These are phyloP conservation scores for Leccinum olivaceoglutinosum DNA, from an alignment of 1,284 basidiomycete genomes.

Conservation along the genomic window DNA sequence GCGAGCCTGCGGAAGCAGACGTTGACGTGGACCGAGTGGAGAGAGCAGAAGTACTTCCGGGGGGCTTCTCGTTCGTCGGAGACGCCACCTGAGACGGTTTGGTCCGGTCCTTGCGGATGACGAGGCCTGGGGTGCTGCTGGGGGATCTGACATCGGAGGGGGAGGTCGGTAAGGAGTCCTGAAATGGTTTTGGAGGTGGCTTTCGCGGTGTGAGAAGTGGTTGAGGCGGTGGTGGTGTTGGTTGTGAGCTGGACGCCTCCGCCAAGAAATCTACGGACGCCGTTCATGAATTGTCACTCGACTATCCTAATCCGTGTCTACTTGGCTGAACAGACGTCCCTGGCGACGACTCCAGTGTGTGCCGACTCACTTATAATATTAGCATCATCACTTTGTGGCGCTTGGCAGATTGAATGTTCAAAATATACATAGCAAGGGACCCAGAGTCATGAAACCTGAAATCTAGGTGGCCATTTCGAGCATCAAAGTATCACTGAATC, in stretches of 20 bases:
- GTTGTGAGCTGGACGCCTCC: slow-evolving; percentile 28
- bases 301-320: not conserved
- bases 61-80: slow-evolving; percentile 19
- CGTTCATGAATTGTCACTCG: slow-evolving; percentile 49
- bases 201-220: slow-evolving; percentile 16
- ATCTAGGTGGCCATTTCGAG: no score
- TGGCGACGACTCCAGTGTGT: no score
- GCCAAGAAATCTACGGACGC: slow-evolving; percentile 61
- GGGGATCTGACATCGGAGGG: slow-evolving; percentile 28
- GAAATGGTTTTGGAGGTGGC: slow-evolving; percentile 32
- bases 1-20: slow-evolving; percentile 18
- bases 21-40: slow-evolving; percentile 16
- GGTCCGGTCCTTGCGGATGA: slow-evolving; percentile 49
- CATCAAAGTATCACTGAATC: no score
- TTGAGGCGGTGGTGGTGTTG: slow-evolving; percentile 7
- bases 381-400: no score
- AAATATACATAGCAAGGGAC: no score
- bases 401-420: no score
- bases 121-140: slow-evolving; percentile 41
- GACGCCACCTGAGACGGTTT: slow-evolving; percentile 27
- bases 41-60: slow-evolving; percentile 24
- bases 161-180: slow-evolving; percentile 27
- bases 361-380: no score
- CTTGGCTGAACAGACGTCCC: no score
- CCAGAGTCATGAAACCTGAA: no score